Base-by-base conservation (phyloP, 495 filamentous ascomycete genomes). In the Aspergillus homomorphus region DNA sequence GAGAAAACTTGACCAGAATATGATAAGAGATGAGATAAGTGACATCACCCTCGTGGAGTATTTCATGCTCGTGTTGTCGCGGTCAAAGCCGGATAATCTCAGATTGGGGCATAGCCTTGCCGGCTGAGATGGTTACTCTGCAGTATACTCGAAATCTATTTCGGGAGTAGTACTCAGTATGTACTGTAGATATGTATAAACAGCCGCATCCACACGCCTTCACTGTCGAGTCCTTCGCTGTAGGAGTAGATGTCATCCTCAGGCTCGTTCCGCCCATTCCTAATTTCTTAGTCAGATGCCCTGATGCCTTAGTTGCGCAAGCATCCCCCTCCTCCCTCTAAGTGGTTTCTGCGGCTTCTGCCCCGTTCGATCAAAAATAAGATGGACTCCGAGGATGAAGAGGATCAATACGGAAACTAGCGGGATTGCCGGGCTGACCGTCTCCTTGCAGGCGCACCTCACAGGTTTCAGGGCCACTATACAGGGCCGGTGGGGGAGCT, bases 381-480 rank as follows among this genome's bases (percentile, higher is more conserved):
- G 16, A 33, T 16, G 30, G n/a, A n/a, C n/a, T n/a, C 26, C 24
- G 18, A 33, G 22, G 26, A 46, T 28, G 23, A n/a, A n/a, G 44
- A 56, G 18, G 45, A 50, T 23, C 44, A 6, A 21, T 48, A 33
- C 16, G 23, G 45, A 42, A 45, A 26, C 45, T 23, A 49, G 45
- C 54, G 54, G 54, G 30, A 30, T 49, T 23, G 24, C 53, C 18
- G 53, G 19, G 26, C 8, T 19, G 19, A 20, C 38, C 49, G 14
- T 56, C 58, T 55, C 58, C 58, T 56, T 55, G 23, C 53, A 42
- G 43, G 30, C 30, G 38, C 53, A 41, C 33, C 51, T 58, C 56
- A 58, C 56, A 42, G 30, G 45, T 23, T 38, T 26, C 56, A 18
- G 28, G 42, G 44, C 56, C 51, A 45, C 46, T 60, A 38, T 20